phyloP scores from a whole-genome alignment of 352 stramenopile species.

The Achlya hypogyna region DNA sequence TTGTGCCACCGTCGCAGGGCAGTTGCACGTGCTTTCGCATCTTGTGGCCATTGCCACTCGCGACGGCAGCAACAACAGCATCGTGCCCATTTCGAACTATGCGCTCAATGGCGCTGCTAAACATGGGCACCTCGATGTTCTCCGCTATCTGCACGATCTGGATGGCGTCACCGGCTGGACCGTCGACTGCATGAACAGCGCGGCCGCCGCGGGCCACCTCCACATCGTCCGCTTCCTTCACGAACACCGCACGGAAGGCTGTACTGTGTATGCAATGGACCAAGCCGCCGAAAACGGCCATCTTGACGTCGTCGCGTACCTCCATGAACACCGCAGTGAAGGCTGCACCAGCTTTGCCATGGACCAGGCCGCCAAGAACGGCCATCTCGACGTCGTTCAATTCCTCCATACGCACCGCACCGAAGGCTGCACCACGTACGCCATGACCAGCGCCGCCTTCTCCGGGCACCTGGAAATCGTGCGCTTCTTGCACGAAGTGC shows the following conservation, averaged over 20 bases:
- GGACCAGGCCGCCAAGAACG: constrained; percentile 26
- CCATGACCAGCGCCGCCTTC: constrained; percentile 25
- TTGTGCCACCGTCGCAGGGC: constrained; percentile 4
- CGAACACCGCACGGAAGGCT: constrained; percentile 13
- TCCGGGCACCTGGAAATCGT: constrained; percentile 29
- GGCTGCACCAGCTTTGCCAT: constrained; percentile 28
- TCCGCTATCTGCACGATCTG: constrained; percentile 5
- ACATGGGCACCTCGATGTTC: constrained; percentile 3
- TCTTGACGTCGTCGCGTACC: constrained; percentile 26
- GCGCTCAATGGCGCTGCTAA: constrained; percentile 20
- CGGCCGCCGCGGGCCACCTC: constrained; percentile 10
- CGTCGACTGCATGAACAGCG: constrained; percentile 19
- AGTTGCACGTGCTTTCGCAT: constrained; percentile 10
- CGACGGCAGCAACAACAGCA: background rate
- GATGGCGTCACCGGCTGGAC: constrained; percentile 1
- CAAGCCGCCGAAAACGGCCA: constrained; percentile 33
- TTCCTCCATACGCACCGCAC: constrained; percentile 27
- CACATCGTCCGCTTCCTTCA: constrained; percentile 15
- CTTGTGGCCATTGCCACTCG: background rate
- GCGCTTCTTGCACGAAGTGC: constrained; percentile 30
- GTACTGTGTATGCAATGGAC: constrained; percentile 26
- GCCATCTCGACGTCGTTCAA: constrained; percentile 25
- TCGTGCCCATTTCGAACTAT: constrained; percentile 12
- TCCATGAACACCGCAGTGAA: constrained; percentile 27
- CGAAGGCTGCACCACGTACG: constrained; percentile 29